Evolutionary conservation across 345 rosid species (phyloP).

Genomic region (Linum tenue): DNA sequence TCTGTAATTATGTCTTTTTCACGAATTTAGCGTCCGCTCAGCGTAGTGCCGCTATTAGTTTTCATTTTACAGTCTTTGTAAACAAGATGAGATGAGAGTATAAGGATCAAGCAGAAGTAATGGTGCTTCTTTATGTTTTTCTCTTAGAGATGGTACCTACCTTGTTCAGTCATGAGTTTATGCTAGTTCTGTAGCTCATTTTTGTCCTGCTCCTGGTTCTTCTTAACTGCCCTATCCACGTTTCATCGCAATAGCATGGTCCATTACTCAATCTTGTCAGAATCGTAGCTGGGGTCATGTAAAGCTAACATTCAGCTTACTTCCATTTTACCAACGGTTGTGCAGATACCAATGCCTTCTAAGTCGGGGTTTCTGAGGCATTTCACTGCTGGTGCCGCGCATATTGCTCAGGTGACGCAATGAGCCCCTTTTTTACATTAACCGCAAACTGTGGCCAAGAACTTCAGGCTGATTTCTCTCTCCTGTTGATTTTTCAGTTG

Average conservation of each 20-base stretch:
- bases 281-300: too few species aligned
- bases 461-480: background rate
- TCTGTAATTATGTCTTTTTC: background rate
- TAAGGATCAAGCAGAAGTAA: too few species aligned
- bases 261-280: too few species aligned
- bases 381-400: background rate
- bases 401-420: background rate
- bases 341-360: background rate
- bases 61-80: background rate
- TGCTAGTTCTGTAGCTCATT: background rate
- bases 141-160: background rate
- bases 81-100: background rate
- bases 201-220: too few species aligned
- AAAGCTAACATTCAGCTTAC: too few species aligned
- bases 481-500: background rate
- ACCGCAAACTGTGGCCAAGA: background rate
- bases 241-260: background rate
- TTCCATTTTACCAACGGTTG: too few species aligned
- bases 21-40: background rate
- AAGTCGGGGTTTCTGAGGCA: background rate
- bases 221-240: too few species aligned
- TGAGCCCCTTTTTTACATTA: too few species aligned
- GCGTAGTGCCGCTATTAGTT: background rate
- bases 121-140: background rate
- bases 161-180: background rate